phyloP scores from a whole-genome alignment of 495 filamentous ascomycete genomes.

The Aspergillus incahuasiensis region DNA sequence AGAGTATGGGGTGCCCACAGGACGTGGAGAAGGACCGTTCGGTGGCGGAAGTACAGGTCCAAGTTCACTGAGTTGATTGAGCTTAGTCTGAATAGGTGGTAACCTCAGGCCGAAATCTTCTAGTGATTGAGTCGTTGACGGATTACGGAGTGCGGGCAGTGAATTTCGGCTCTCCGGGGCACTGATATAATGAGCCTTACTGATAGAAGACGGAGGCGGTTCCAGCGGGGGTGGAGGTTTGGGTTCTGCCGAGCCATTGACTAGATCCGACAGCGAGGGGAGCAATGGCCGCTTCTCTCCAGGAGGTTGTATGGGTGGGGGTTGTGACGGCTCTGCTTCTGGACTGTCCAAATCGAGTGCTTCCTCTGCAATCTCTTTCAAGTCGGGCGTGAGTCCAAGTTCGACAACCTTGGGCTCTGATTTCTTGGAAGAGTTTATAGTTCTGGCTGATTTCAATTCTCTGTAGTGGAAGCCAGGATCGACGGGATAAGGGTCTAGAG shows the following conservation, averaged over 20 bases:
- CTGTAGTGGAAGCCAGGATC: neutral
- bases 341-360: neutral
- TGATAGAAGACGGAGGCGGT: slow-evolving; percentile 2
- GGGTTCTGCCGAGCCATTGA: neutral
- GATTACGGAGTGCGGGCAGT: slow-evolving; percentile 37
- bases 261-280: neutral
- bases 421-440: neutral
- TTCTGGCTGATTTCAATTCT: neutral
- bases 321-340: neutral
- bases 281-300: neutral
- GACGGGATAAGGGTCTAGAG: neutral
- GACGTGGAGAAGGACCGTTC: slow-evolving; percentile 15
- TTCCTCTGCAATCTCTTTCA: neutral
- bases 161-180: slow-evolving; percentile 23
- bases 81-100: slow-evolving; percentile 41
- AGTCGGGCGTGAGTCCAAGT: neutral
- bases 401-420: neutral
- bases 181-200: slow-evolving; percentile 23
- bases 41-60: slow-evolving; percentile 18
- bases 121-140: slow-evolving; percentile 34
- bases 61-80: slow-evolving; percentile 32
- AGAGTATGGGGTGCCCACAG: slow-evolving; percentile 21
- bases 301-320: neutral
- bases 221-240: neutral
- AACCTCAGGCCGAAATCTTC: slow-evolving; percentile 34